A percentile compares a stretch with the other conserved stretches of the same genome.
phyloP scores from a whole-genome alignment of 768 basidiomycete species.

The Chalciporus piperatus region DNA sequence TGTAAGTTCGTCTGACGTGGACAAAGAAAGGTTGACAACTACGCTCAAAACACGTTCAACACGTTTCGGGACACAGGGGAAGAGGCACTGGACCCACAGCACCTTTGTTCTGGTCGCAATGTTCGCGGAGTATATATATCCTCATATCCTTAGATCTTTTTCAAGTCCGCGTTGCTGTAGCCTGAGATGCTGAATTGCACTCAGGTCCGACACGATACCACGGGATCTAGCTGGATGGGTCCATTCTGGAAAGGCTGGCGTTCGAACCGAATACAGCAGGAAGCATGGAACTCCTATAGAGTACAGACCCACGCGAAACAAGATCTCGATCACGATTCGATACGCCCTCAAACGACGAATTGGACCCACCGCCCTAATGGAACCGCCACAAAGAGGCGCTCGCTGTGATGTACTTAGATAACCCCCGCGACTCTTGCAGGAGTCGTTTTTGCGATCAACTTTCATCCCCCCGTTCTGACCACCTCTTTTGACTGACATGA shows the following conservation, averaged over 20 bases:
- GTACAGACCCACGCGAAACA: constrained; percentile 3
- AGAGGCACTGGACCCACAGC: background rate
- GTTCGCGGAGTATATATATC: constrained; percentile 6
- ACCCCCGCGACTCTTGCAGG: background rate
- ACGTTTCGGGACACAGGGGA: background rate
- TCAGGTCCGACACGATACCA: background rate
- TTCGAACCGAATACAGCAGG: background rate
- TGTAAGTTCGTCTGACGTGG: no score
- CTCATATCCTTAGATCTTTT: background rate
- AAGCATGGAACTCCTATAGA: background rate
- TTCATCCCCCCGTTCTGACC: background rate
- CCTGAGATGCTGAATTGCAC: no score
- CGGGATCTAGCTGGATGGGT: background rate
- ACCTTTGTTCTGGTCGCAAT: background rate
- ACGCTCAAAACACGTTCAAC: background rate
- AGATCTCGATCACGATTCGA: constrained; percentile 14
- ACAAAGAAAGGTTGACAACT: background rate
- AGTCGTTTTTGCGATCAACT: background rate
- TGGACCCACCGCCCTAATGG: constrained; percentile 8
- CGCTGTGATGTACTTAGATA: constrained; percentile 18
- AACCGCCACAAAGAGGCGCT: constrained; percentile 19
- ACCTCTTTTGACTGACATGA: constrained; percentile 10
- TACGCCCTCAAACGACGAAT: background rate
- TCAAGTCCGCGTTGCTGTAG: constrained; percentile 22
- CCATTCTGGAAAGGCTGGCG: constrained; percentile 3